A percentile compares a stretch with the other conserved stretches of the same genome.
Conservation (phyloP, 768 basidiomycete species). For the Termitomyces sp. region DNA sequence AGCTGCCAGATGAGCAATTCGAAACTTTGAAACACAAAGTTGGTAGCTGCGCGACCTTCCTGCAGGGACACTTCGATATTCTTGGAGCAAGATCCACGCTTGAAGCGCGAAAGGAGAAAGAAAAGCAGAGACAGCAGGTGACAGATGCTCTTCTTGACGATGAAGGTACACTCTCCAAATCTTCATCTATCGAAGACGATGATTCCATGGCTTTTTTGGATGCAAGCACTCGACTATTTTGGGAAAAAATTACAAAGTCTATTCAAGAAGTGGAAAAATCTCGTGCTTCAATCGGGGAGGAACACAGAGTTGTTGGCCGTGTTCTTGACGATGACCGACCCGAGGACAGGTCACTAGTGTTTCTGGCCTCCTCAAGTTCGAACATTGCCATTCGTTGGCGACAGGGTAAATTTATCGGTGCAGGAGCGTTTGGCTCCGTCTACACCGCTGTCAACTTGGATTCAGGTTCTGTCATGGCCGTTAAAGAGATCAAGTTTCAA, state of each 20-base stretch:
- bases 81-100: slow-evolving; percentile 86
- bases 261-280: slow-evolving; percentile 61
- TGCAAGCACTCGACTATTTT: slow-evolving; percentile 63
- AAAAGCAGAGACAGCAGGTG: slow-evolving; percentile 62
- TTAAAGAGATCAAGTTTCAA: slow-evolving; percentile 98
- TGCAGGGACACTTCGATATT: slow-evolving; percentile 97
- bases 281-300: slow-evolving; percentile 53
- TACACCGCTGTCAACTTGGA: slow-evolving; percentile 97
- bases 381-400: slow-evolving; percentile 98
- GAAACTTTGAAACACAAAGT: slow-evolving; percentile 87
- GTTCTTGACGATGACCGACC: slow-evolving; percentile 91
- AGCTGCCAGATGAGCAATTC: slow-evolving; percentile 86
- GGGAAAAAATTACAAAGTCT: slow-evolving; percentile 63
- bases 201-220: slow-evolving; percentile 47
- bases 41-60: slow-evolving; percentile 92
- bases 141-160: slow-evolving; percentile 36
- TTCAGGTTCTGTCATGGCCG: slow-evolving; percentile 94
- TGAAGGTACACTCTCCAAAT: slow-evolving; percentile 42
- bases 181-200: slow-evolving; percentile 27
- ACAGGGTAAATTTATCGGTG: slow-evolving; percentile 95
- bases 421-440: slow-evolving; percentile 99
- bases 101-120: slow-evolving; percentile 88
- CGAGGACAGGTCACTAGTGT: slow-evolving; percentile 90
- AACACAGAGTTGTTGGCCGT: slow-evolving; percentile 79
- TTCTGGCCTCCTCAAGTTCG: slow-evolving; percentile 91